These are phyloP conservation scores for Dothistroma septosporum DNA, from an alignment of 2,329 filamentous ascomycete species.

Conservation along the genomic window DNA sequence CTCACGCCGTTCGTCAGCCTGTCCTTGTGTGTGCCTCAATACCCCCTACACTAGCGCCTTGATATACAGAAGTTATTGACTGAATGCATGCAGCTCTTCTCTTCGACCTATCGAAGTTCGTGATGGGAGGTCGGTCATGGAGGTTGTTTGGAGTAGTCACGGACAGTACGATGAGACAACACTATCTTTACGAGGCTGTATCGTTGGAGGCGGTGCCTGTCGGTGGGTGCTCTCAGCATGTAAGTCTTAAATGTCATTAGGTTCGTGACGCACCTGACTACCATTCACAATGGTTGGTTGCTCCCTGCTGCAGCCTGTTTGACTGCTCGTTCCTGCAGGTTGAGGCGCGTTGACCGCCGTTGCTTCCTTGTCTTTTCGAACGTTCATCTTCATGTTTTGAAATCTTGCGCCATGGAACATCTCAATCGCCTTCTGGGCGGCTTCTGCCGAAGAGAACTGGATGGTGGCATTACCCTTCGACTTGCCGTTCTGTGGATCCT, in stretches of 20 bases:
- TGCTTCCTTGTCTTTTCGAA: slow-evolving; percentile 27
- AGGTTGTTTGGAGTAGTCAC: not conserved
- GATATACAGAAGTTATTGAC: not conserved
- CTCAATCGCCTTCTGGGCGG: slow-evolving; percentile 26
- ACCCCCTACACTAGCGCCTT: not conserved
- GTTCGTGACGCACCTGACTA: slow-evolving; percentile 19
- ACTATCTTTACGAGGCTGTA: slow-evolving; percentile 7
- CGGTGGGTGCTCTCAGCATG: not conserved
- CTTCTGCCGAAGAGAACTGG: slow-evolving; percentile 24
- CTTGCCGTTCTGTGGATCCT: slow-evolving; percentile 24
- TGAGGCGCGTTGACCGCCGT: slow-evolving; percentile 23
- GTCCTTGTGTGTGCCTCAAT: not conserved
- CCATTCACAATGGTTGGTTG: slow-evolving; percentile 25
- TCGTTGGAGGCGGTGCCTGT: not conserved
- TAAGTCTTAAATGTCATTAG: not conserved
- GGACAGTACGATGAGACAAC: not conserved
- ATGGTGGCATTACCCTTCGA: slow-evolving; percentile 31
- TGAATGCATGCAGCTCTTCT: not conserved
- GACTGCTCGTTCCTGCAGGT: slow-evolving; percentile 1
- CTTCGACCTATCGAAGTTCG: not conserved
- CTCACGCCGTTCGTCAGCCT: not conserved
- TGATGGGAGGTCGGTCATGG: not conserved
- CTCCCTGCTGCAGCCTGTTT: slow-evolving; percentile 3
- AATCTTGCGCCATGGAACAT: slow-evolving; percentile 25
- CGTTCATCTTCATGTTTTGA: slow-evolving; percentile 25